Conservation (phyloP, 2,329 filamentous ascomycete genomes). For the Volutella citrinella region DNA sequence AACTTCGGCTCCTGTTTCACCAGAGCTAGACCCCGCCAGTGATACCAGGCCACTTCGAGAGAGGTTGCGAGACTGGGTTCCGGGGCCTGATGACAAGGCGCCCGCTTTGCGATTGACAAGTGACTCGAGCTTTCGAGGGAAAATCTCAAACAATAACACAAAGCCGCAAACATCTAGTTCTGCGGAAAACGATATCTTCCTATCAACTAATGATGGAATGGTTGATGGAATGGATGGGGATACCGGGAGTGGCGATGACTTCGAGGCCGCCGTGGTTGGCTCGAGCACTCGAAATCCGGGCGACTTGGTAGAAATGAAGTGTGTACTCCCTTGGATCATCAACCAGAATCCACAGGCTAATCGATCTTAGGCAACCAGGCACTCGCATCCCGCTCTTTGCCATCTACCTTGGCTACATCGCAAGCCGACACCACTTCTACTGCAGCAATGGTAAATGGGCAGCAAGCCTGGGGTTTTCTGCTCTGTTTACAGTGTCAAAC, state of each 20-base stretch:
- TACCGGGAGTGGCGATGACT: constrained; percentile 22
- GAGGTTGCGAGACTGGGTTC: constrained; percentile 19
- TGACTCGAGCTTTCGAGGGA: constrained; percentile 24
- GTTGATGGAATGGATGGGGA: constrained; percentile 16
- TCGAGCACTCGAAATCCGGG: constrained; percentile 35
- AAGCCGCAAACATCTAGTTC: constrained; percentile 33
- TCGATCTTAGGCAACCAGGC: constrained; percentile 24
- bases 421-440: constrained; percentile 53
- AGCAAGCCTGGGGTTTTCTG: constrained; percentile 38
- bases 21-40: neutral
- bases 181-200: constrained; percentile 29
- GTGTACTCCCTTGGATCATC: constrained; percentile 3
- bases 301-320: constrained; percentile 51
- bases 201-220: constrained; percentile 19
- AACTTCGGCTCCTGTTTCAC: constrained; percentile 8
- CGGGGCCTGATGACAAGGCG: constrained; percentile 1
- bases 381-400: constrained; percentile 47
- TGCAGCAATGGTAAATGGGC: constrained; percentile 50
- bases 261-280: constrained; percentile 24
- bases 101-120: constrained; percentile 11
- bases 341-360: no score
- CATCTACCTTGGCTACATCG: constrained; percentile 50
- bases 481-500: constrained; percentile 48
- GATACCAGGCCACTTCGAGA: constrained; percentile 18
- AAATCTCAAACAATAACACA: constrained; percentile 29